Evolutionary conservation across 2,329 filamentous ascomycete genomes (phyloP), one percentile per base, ranked within the genome.

Genomic region (Cordyceps tenuipes): DNA sequence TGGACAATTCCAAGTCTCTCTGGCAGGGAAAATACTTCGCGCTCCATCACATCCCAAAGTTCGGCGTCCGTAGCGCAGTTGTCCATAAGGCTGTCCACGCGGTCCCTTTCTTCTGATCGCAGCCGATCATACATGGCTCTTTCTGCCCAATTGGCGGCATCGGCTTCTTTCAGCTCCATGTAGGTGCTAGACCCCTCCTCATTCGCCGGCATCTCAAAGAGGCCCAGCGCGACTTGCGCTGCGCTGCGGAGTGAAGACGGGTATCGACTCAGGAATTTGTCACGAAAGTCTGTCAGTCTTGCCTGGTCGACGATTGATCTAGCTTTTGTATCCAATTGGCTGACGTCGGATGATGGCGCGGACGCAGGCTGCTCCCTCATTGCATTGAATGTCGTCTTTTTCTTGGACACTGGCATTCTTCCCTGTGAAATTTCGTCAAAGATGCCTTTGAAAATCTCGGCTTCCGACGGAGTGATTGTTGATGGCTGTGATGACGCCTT

Each of bases 11-110:
- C 81, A 21, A 90, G 72, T 61, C 75, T 79, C 3, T 72, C 68
- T 0, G 87, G 79, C 63, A 86, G 72, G 1, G 79, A 76, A 65
- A 91, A 89, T 13, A 91, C 84, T 55, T 90, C 81, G 5, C 75
- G 69, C 62, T 90, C 83, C 68, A 92, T 76, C 3, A 87, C 71
- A 7, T 82, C 70, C 87, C 88, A 91, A 10, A 91, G 75, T 55
- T 83, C 82, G 21, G 79, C 72, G 65, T 92, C 89, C 0, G 82
- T 82, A 61, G 74, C 65, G 19, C 85, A 85, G 2, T 66, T 69
- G 12, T 75, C 71, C 74, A 92, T 81, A 44, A 82, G 66, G 6
- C 65, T 63, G 63, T 82, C 79, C 9, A 90, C 77, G 10, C 82
- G 75, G 29, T 67, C 64, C 51, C 78, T 76, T 68, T 87, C 84